These are phyloP conservation scores for Skeletonema costatum DNA, from an alignment of 108 stramenopile genomes.

Conservation along the genomic window DNA sequence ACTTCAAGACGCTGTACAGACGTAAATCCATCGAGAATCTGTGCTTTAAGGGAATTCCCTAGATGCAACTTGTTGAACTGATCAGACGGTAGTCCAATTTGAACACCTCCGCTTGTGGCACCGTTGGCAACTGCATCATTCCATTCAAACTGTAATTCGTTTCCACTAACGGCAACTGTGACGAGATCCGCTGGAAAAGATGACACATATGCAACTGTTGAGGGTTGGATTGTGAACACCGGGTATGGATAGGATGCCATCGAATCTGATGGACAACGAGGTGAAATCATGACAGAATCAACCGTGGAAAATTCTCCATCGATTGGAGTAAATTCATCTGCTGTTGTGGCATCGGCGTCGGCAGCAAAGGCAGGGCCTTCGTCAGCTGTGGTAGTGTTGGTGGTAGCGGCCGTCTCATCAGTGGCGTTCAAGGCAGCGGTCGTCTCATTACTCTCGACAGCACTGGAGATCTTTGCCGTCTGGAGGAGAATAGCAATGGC, in stretches of 20 bases:
- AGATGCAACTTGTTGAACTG: neutral
- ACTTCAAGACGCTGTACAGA: neutral
- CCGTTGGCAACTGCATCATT: neutral
- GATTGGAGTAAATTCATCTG: neutral
- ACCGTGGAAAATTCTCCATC: neutral
- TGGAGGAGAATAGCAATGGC: too few relatives aligned
- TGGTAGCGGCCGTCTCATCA: too few relatives aligned
- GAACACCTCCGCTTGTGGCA: neutral
- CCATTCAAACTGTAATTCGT: neutral
- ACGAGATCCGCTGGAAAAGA: neutral
- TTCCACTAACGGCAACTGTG: neutral
- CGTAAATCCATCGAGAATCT: neutral
- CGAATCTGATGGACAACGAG: neutral
- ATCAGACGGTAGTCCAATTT: neutral
- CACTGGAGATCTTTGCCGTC: too few relatives aligned
- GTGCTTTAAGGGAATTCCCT: neutral
- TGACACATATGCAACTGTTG: neutral
- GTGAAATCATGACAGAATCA: neutral
- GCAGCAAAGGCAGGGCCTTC: neutral
- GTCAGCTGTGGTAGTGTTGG: neutral
- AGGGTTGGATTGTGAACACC: neutral
- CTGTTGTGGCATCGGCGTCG: neutral
- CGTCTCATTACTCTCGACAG: too few relatives aligned
- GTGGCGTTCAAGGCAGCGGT: too few relatives aligned
- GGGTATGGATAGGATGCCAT: neutral